Evolutionary conservation across 2,329 filamentous ascomycete genomes (phyloP).

Genomic region (Arthrocladium fulminans): DNA sequence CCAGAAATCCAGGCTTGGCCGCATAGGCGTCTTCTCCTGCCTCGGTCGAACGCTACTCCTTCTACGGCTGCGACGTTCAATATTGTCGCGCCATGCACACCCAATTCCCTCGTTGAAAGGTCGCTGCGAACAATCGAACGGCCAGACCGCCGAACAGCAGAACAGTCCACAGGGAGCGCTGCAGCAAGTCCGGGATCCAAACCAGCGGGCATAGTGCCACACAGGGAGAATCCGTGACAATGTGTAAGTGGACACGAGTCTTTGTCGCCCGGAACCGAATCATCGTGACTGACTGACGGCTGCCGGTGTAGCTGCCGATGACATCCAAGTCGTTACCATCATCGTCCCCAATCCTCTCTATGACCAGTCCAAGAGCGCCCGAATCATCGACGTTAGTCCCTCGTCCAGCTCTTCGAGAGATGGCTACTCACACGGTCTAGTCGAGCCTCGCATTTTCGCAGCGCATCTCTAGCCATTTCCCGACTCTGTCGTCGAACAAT

Average conservation of each 20-base stretch:
- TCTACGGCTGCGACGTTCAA: no score
- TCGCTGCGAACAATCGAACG: no score
- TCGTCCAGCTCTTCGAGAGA: constrained; percentile 18
- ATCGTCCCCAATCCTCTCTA: constrained; percentile 19
- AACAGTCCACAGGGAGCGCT: neutral
- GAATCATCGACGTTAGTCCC: constrained; percentile 30
- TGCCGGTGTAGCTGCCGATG: constrained; percentile 15
- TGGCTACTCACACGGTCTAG: constrained; percentile 11
- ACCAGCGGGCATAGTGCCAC: neutral
- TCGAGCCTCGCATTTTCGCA: constrained; percentile 24
- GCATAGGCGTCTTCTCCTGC: no score
- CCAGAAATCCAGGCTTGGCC: no score
- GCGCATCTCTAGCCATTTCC: constrained; percentile 49
- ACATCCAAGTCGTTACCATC: constrained; percentile 18
- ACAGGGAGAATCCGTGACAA: neutral
- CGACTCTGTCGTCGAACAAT: constrained; percentile 64
- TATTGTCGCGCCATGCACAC: no score
- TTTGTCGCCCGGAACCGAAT: neutral
- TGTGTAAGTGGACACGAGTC: constrained; percentile 5
- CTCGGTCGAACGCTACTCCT: no score
- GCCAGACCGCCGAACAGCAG: no score
- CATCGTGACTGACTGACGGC: neutral
- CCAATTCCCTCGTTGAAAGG: no score
- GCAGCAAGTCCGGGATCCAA: no score
- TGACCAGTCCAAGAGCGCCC: constrained; percentile 24